A percentile compares a stretch with the other conserved stretches of the same genome.
These are phyloP conservation scores for Acorus calamus DNA, from an alignment of 106 monocot species.

Conservation along the genomic window DNA sequence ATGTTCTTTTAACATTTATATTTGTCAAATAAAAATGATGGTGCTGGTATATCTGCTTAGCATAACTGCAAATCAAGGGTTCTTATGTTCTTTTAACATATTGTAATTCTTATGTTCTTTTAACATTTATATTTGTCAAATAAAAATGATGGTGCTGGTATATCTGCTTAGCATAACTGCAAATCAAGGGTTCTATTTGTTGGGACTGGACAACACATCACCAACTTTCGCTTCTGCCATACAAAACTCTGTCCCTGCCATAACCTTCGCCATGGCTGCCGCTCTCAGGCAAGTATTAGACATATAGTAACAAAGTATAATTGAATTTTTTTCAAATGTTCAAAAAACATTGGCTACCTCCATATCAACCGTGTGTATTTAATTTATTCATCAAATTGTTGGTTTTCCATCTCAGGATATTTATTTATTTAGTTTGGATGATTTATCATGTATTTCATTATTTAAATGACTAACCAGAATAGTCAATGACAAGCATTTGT, in stretches of 20 bases:
- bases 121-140: background rate
- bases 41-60: slow-evolving; percentile 7
- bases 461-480: no score
- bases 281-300: slow-evolving; percentile 36
- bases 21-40: background rate
- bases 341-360: no score
- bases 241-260: slow-evolving; percentile 79
- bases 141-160: no score
- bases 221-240: slow-evolving; percentile 87
- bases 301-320: no score
- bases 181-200: slow-evolving; percentile 82
- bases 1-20: slow-evolving; percentile 1
- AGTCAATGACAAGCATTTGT: no score
- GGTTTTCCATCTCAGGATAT: no score
- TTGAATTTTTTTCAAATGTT: no score
- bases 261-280: slow-evolving; percentile 83
- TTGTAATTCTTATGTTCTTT: background rate
- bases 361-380: no score
- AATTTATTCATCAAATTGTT: no score
- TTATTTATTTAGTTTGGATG: no score
- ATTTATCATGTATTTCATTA: no score
- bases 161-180: slow-evolving; percentile 45
- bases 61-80: slow-evolving; percentile 81
- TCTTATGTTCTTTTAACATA: no score
- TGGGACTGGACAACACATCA: slow-evolving; percentile 77